Evolutionary conservation across 2,329 filamentous ascomycete genomes (phyloP).

Genomic region (Trichoderma aggressivum): DNA sequence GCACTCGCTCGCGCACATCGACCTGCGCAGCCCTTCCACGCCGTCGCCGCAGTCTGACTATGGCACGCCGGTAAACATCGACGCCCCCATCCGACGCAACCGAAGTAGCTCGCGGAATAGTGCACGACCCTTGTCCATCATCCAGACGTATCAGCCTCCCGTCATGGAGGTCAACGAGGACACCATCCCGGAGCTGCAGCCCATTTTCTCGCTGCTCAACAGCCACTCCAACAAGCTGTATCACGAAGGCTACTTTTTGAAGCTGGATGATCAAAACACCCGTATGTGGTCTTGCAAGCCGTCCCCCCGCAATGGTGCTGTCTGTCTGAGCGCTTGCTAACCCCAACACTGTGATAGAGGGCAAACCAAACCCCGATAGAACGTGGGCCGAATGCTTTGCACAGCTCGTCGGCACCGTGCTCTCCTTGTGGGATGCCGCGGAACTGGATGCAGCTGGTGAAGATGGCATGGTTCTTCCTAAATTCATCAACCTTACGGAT

Average conservation of each 20-base stretch:
- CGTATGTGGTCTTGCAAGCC: slow-evolving; percentile 53
- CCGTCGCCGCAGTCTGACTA: slow-evolving; percentile 41
- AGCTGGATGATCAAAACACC: slow-evolving; percentile 89
- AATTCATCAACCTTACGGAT: slow-evolving; percentile 95
- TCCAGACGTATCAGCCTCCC: slow-evolving; percentile 80
- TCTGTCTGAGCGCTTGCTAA: not conserved
- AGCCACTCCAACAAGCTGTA: slow-evolving; percentile 96
- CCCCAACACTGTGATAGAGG: slow-evolving; percentile 54
- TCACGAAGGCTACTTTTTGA: slow-evolving; percentile 96
- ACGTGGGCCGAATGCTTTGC: slow-evolving; percentile 97
- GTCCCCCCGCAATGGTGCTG: not conserved
- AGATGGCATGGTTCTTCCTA: slow-evolving; percentile 79
- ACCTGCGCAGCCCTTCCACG: slow-evolving; percentile 38
- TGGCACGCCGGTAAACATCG: slow-evolving; percentile 43
- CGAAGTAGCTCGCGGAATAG: slow-evolving; percentile 45
- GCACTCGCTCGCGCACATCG: slow-evolving; percentile 37
- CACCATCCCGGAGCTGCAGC: slow-evolving; percentile 87
- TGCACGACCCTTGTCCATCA: slow-evolving; percentile 78
- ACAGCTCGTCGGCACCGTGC: slow-evolving; percentile 88
- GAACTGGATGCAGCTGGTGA: slow-evolving; percentile 85
- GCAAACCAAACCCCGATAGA: slow-evolving; percentile 78
- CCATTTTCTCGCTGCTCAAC: slow-evolving; percentile 91
- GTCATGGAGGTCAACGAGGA: slow-evolving; percentile 82
- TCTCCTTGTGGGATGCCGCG: slow-evolving; percentile 93
- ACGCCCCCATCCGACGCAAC: slow-evolving; percentile 43